These are phyloP conservation scores for Yamadazyma conglobata DNA, from an alignment of 1,139 yeast species.

Conservation along the genomic window DNA sequence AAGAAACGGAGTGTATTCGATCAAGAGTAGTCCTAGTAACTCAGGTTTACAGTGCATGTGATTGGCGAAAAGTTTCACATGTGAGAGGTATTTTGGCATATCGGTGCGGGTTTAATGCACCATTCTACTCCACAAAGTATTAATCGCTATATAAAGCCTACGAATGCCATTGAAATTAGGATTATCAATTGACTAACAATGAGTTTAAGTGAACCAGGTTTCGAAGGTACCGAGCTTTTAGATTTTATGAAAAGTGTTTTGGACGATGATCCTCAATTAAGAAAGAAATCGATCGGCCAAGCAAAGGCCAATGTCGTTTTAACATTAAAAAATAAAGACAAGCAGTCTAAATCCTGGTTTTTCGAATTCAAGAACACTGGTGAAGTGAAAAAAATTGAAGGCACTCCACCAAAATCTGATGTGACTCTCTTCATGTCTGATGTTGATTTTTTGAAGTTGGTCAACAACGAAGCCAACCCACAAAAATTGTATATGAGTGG, in stretches of 20 bases:
- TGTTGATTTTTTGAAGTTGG: slow-evolving; percentile 20
- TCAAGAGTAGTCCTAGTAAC: too few relatives aligned
- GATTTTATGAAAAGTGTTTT: slow-evolving; percentile 22
- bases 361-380: slow-evolving; percentile 21
- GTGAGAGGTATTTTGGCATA: too few relatives aligned
- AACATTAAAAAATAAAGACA: slow-evolving; percentile 20
- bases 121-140: not conserved
- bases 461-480: slow-evolving; percentile 22
- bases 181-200: slow-evolving; percentile 4
- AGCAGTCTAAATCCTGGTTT: slow-evolving; percentile 21
- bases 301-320: slow-evolving; percentile 20
- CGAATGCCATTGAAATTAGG: not conserved
- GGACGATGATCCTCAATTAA: slow-evolving; percentile 20
- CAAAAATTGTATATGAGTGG: slow-evolving; percentile 23
- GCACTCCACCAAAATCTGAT: slow-evolving; percentile 20
- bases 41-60: too few relatives aligned
- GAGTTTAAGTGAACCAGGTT: slow-evolving; percentile 22
- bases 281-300: slow-evolving; percentile 17
- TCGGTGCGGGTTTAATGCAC: too few relatives aligned
- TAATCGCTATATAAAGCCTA: not conserved
- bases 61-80: too few relatives aligned
- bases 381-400: slow-evolving; percentile 19
- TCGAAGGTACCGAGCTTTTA: slow-evolving; percentile 23
- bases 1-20: slow-evolving; percentile 6
- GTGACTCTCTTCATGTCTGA: slow-evolving; percentile 20